Conservation (phyloP, 495 filamentous ascomycete species). For the Aspergillus coremiiformis region DNA sequence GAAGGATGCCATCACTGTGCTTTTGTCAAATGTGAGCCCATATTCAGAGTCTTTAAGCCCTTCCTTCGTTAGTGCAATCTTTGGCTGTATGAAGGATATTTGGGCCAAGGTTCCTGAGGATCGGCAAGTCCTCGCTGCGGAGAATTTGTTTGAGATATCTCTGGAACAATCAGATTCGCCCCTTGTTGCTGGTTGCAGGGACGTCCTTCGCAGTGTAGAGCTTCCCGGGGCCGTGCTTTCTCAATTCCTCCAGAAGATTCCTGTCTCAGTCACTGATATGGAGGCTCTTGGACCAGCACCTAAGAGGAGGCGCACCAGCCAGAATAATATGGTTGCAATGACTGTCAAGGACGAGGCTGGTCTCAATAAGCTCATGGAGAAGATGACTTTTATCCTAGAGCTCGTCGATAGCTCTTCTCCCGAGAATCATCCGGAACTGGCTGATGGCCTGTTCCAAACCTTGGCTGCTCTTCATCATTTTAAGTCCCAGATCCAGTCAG, state of each 20-base stretch:
- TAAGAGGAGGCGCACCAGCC: constrained; percentile 71
- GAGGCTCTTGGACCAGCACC: constrained; percentile 55
- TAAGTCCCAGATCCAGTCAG: constrained; percentile 60
- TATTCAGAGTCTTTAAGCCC: constrained; percentile 38
- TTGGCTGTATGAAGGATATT: constrained; percentile 55
- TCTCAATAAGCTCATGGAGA: constrained; percentile 55
- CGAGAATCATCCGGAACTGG: constrained; percentile 61
- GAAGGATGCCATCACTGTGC: constrained; percentile 52
- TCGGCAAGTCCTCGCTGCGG: constrained; percentile 48
- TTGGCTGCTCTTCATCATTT: constrained; percentile 80
- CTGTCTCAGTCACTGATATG: constrained; percentile 52
- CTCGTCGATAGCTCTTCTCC: constrained; percentile 71
- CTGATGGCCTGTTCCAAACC: constrained; percentile 69
- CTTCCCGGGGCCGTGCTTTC: constrained; percentile 64
- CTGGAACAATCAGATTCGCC: constrained; percentile 26
- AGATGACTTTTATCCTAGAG: constrained; percentile 81
- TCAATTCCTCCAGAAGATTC: constrained; percentile 60
- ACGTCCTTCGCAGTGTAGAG: constrained; percentile 58
- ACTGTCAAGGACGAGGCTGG: constrained; percentile 44
- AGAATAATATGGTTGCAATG: constrained; percentile 46
- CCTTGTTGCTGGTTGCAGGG: constrained; percentile 49
- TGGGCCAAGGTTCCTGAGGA: constrained; percentile 67
- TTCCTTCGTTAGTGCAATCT: constrained; percentile 51
- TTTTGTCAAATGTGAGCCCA: constrained; percentile 46
- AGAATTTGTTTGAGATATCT: constrained; percentile 51